Conservation (phyloP, 257 asterid genomes). For the Primulina eburnea region DNA sequence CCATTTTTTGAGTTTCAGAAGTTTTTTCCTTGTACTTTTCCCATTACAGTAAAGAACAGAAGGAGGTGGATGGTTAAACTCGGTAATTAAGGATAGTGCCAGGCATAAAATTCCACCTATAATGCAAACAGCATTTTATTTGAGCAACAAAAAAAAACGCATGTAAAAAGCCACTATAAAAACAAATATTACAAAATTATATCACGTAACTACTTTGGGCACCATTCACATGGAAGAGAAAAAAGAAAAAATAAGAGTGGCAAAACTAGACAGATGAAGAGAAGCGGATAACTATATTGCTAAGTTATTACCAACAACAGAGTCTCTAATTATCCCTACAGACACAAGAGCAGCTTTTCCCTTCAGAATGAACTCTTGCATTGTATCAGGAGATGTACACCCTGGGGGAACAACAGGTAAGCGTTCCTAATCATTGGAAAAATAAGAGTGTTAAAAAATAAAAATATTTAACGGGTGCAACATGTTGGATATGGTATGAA, state of each 20-base stretch:
- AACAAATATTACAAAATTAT: too few relatives aligned
- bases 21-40: neutral
- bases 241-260: constrained; percentile 5
- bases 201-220: constrained; percentile 13
- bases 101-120: too few relatives aligned
- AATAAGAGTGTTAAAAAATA: constrained; percentile 10
- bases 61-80: neutral
- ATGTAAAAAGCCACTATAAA: too few relatives aligned
- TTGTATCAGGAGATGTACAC: constrained; percentile 71
- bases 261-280: constrained; percentile 2
- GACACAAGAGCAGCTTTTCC: constrained; percentile 90
- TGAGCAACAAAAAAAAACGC: too few relatives aligned
- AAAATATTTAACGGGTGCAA: neutral
- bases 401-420: constrained; percentile 83
- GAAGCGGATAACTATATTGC: constrained; percentile 15
- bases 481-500: constrained; percentile 16
- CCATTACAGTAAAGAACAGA: neutral
- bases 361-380: constrained; percentile 62
- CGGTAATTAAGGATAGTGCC: too few relatives aligned
- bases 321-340: constrained; percentile 87
- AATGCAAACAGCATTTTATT: too few relatives aligned
- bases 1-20: neutral
- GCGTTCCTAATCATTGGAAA: constrained; percentile 48
- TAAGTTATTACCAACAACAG: constrained; percentile 56
- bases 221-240: constrained; percentile 3